phyloP scores from a whole-genome alignment of 1,284 basidiomycete genomes.

The Ceratobasidium sp. region DNA sequence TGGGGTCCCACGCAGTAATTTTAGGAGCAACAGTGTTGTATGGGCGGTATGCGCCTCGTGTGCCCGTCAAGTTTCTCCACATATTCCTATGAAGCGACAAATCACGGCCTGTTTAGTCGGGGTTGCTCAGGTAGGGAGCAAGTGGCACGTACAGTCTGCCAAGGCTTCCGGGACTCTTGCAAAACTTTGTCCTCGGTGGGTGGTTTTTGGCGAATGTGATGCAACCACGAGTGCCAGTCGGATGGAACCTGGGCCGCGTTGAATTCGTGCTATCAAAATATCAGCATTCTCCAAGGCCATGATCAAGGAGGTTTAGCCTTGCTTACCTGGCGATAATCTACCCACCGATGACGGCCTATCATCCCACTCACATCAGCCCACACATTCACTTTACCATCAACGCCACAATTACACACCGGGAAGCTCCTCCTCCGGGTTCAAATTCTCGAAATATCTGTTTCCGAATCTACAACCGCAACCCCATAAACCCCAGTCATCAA shows the following conservation, averaged over 20 bases:
- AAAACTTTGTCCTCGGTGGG: conserved; percentile 78
- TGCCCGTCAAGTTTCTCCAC: conserved; percentile 88
- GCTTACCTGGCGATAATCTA: conserved; percentile 83
- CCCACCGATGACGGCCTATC: conserved; percentile 89
- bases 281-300: background rate
- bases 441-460: conserved; percentile 91
- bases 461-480: conserved; percentile 65
- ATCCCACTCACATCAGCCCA: background rate
- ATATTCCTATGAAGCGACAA: conserved; percentile 61
- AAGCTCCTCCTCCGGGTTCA: conserved; percentile 80
- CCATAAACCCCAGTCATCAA: background rate
- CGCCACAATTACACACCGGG: conserved; percentile 64
- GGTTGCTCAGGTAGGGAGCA: conserved; percentile 40
- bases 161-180: conserved; percentile 70
- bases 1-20: conserved; percentile 83
- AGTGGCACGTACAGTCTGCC: conserved; percentile 76
- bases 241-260: conserved; percentile 90
- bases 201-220: conserved; percentile 84
- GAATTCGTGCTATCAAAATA: conserved; percentile 68
- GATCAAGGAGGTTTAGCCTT: no score
- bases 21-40: conserved; percentile 89
- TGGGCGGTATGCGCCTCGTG: conserved; percentile 82
- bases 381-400: background rate
- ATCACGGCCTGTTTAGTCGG: background rate
- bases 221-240: conserved; percentile 94